phyloP scores from a whole-genome alignment of 805 yeast genomes.

The Saccharomycopsis sp. region DNA sequence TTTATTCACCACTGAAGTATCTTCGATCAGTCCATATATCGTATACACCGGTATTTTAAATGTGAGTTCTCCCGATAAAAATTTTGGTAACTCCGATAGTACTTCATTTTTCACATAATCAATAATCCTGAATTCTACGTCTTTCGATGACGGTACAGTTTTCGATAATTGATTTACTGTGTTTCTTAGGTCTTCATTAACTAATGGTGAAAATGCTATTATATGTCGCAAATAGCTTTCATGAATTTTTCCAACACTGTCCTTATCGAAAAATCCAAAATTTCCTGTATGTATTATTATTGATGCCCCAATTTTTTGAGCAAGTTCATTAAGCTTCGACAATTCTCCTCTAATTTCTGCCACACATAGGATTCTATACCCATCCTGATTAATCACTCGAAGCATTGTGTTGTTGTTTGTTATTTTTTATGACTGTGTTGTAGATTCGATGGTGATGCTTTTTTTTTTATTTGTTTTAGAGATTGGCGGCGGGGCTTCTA shows the following conservation, averaged over 20 bases:
- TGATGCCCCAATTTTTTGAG: slow-evolving; percentile 39
- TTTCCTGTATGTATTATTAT: slow-evolving; percentile 67
- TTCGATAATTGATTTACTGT: slow-evolving; percentile 47
- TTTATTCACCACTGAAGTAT: slow-evolving; percentile 57
- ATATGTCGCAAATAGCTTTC: slow-evolving; percentile 57
- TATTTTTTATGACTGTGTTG: too few relatives aligned
- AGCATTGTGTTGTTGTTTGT: too few relatives aligned
- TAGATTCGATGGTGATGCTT: too few relatives aligned
- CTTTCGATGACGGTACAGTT: slow-evolving; percentile 36
- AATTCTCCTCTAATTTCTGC: slow-evolving; percentile 55
- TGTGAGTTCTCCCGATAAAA: slow-evolving; percentile 35
- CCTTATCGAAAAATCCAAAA: slow-evolving; percentile 66
- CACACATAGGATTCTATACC: slow-evolving; percentile 38
- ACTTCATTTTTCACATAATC: slow-evolving; percentile 30
- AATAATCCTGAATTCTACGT: slow-evolving; percentile 29
- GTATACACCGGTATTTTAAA: slow-evolving; percentile 64
- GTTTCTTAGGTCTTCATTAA: slow-evolving; percentile 42
- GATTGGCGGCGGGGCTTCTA: too few relatives aligned
- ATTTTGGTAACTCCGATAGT: slow-evolving; percentile 47
- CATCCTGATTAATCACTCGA: slow-evolving; percentile 17
- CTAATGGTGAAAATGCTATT: slow-evolving; percentile 56
- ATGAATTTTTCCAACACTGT: slow-evolving; percentile 46
- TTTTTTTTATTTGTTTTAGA: too few relatives aligned
- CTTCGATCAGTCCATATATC: slow-evolving; percentile 72
- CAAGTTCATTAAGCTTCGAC: slow-evolving; percentile 43